Evolutionary conservation across 148 eudicot genomes (phyloP), one percentile per base, ranked within the genome.

Genomic region (Vaccinium myrtillus): DNA sequence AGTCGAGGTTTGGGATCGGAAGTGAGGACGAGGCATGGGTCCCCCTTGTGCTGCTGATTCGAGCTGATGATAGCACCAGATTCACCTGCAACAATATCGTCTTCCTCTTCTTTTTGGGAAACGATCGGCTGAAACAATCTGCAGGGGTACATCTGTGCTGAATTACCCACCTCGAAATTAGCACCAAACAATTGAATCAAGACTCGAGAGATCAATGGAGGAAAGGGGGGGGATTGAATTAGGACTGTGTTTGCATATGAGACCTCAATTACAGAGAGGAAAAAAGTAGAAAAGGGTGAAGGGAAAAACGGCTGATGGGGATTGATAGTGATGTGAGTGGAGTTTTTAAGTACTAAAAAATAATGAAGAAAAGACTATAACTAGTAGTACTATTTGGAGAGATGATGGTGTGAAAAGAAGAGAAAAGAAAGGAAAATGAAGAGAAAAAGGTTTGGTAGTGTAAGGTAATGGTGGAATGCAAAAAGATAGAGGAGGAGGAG

Each of bases 1-100:
- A 94, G 96, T 0, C 98, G 93, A 56, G 98, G 96, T 84, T 92
- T 94, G 5, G 93, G 96, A 86, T 94, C 98, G 59, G 96, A 89
- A 50, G 94, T 94, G 83, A 94, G 85, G 46, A 94, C 94, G 43
- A 94, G 81, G 36, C 93, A 86, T 36, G 96, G 93, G 87, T 94
- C 98, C 9, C 86, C 90, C 6, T 58, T 59, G 30, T 61, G 82
- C 53, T 65, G 70, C 70, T 19, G 61, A 77, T 25, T 46, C 19
- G 43, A 63, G 61, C 43, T 2, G 61, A 9, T 19, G 1, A 8
- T 21, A 1, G 58, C 58, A 54, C 39, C 74, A 25, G 74, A 13
- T 69, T 69, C 74, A 69, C 18, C 74, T 1, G 74, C 15, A 25
- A 67, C 13, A 67, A 2, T 14, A 14, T 23, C 36, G 4, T 69